Evolutionary conservation across 768 basidiomycete species (phyloP).

Genomic region (Epithele typhae): DNA sequence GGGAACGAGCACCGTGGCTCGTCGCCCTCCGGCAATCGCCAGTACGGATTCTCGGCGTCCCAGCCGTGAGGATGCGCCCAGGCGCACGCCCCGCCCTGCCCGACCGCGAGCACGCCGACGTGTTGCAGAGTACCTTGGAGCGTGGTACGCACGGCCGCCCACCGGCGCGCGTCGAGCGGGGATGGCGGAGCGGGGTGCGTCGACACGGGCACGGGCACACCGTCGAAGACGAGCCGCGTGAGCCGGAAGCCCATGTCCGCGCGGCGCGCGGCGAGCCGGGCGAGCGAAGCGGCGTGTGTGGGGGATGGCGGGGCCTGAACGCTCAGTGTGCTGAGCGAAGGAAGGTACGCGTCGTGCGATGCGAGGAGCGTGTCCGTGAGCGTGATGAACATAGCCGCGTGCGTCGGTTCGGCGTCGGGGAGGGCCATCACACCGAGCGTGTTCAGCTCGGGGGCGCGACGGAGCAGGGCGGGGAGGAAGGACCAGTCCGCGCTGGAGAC

Average conservation of each 20-base stretch:
- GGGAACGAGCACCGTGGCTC: not conserved
- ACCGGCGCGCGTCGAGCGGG: no score
- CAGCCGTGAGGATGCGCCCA: slow-evolving; percentile 1
- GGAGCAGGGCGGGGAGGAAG: not conserved
- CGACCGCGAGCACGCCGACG: not conserved
- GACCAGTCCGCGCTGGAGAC: not conserved
- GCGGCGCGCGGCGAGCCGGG: not conserved
- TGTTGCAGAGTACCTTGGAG: not conserved
- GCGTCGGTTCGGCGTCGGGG: not conserved
- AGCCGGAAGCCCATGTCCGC: not conserved
- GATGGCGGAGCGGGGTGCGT: no score
- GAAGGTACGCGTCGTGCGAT: not conserved
- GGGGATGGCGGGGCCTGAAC: not conserved
- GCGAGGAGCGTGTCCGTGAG: not conserved
- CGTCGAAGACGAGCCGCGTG: not conserved
- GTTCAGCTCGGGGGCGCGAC: not conserved
- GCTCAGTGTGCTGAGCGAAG: not conserved
- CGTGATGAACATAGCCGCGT: not conserved
- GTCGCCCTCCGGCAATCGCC: not conserved
- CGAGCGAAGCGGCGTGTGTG: not conserved
- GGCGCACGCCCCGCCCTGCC: not conserved
- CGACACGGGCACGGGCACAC: not conserved
- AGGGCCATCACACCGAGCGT: not conserved
- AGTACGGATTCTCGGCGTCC: not conserved
- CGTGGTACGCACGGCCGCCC: not conserved